phyloP scores from a whole-genome alignment of 2,329 filamentous ascomycete species.

The Niveomyces coronatus region DNA sequence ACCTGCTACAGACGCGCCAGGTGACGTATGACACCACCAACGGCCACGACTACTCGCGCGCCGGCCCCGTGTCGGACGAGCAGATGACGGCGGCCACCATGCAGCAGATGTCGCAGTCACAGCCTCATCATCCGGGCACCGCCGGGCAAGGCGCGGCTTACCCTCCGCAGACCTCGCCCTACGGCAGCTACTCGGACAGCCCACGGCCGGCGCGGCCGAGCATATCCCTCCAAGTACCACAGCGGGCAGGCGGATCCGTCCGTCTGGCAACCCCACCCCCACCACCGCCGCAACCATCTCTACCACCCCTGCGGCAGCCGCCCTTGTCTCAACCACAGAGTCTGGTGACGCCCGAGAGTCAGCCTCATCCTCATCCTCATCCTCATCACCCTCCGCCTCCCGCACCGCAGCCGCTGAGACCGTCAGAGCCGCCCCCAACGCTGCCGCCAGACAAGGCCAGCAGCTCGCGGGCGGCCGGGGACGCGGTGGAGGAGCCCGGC shows the following conservation, averaged over 20 bases:
- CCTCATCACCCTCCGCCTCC: too few relatives aligned
- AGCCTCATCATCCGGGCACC: not conserved
- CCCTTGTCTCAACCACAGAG: not conserved
- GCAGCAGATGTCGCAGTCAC: conserved; percentile 21
- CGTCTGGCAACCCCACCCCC: conserved; percentile 49
- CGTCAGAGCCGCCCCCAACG: too few relatives aligned
- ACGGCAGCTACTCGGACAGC: not conserved
- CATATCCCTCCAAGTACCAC: conserved; percentile 32
- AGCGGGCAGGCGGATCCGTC: conserved; percentile 48
- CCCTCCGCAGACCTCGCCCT: conserved; percentile 3
- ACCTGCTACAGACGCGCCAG: not conserved
- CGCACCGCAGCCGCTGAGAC: too few relatives aligned
- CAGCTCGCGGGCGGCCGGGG: not conserved
- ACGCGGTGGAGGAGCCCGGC: not conserved
- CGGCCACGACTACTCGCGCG: conserved; percentile 21
- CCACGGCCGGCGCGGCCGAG: conserved; percentile 23
- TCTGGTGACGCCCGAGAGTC: too few relatives aligned
- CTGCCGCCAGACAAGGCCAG: too few relatives aligned
- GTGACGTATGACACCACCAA: not conserved
- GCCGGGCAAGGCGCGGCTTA: not conserved
- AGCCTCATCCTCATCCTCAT: too few relatives aligned
- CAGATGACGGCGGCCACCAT: conserved; percentile 54
- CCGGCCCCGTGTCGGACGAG: conserved; percentile 45
- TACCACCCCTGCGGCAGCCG: not conserved
- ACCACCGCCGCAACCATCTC: conserved; percentile 15